Evolutionary conservation across 2,329 filamentous ascomycete species (phyloP).

Genomic region (Leptographium radiaticola): DNA sequence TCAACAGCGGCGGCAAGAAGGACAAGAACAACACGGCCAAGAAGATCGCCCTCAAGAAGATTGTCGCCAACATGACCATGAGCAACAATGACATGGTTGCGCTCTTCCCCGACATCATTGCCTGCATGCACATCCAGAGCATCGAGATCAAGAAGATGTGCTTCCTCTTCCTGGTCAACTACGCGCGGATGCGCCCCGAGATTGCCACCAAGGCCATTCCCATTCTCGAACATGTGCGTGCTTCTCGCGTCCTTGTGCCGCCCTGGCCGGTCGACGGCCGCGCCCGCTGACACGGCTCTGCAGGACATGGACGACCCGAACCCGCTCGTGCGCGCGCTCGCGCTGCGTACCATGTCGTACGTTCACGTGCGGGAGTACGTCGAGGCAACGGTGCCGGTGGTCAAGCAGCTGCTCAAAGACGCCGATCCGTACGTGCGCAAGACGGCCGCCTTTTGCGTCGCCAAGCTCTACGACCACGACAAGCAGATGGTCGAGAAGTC

Average conservation of each 20-base stretch:
- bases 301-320: conserved; percentile 91
- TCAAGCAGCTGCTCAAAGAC: conserved; percentile 75
- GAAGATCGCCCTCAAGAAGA: conserved; percentile 98
- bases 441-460: conserved; percentile 89
- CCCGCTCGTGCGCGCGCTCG: conserved; percentile 81
- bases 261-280: not conserved
- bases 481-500: conserved; percentile 77
- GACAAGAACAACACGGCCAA: conserved; percentile 92
- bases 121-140: conserved; percentile 87
- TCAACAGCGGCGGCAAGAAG: conserved; percentile 90
- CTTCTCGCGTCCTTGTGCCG: not conserved
- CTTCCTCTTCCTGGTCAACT: conserved; percentile 95
- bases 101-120: conserved; percentile 87
- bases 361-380: conserved; percentile 95
- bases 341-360: conserved; percentile 91
- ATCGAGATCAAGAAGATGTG: conserved; percentile 99
- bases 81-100: conserved; percentile 99
- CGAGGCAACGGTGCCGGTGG: conserved; percentile 71
- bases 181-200: conserved; percentile 86
- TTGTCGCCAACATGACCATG: conserved; percentile 99
- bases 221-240: conserved; percentile 60
- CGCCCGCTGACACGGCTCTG: not conserved
- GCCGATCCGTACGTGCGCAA: conserved; percentile 93
- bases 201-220: conserved; percentile 87
- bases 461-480: conserved; percentile 96